Conservation (phyloP, 106 monocot species). For the Hemerocallis citrina region DNA sequence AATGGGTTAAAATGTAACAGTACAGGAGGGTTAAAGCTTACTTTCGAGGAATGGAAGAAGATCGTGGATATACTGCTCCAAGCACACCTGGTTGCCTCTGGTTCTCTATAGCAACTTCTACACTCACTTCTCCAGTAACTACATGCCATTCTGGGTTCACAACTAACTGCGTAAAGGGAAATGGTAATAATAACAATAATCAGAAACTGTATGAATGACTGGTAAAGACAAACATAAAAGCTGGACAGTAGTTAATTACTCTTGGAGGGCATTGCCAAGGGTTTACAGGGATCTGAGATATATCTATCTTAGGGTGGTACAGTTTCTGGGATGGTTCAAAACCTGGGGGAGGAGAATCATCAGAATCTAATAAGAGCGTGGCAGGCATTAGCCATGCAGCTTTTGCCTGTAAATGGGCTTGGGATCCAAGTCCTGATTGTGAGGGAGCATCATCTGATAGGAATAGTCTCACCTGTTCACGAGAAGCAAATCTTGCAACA, state of each 20-base stretch:
- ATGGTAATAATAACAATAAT: no score
- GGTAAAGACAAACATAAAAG: background rate
- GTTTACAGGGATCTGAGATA: constrained; percentile 49
- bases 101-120: constrained; percentile 47
- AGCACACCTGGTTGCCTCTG: constrained; percentile 46
- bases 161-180: constrained; percentile 24
- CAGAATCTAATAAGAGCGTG: constrained; percentile 26
- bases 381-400: constrained; percentile 62
- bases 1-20: no score
- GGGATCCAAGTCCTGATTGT: constrained; percentile 41
- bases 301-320: constrained; percentile 25
- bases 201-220: background rate
- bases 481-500: constrained; percentile 1
- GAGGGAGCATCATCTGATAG: constrained; percentile 84
- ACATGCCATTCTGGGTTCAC: constrained; percentile 70
- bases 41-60: constrained; percentile 68
- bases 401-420: constrained; percentile 83
- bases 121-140: constrained; percentile 81
- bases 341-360: constrained; percentile 71
- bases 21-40: constrained; percentile 16
- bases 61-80: constrained; percentile 84
- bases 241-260: constrained; percentile 21
- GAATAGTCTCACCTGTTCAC: constrained; percentile 71
- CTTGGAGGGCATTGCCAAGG: constrained; percentile 59
- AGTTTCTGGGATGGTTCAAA: constrained; percentile 32